A percentile compares a stretch with the other conserved stretches of the same genome.
Evolutionary conservation across 2,329 filamentous ascomycete species (phyloP).

Genomic region (Sclerotinia trifoliorum): DNA sequence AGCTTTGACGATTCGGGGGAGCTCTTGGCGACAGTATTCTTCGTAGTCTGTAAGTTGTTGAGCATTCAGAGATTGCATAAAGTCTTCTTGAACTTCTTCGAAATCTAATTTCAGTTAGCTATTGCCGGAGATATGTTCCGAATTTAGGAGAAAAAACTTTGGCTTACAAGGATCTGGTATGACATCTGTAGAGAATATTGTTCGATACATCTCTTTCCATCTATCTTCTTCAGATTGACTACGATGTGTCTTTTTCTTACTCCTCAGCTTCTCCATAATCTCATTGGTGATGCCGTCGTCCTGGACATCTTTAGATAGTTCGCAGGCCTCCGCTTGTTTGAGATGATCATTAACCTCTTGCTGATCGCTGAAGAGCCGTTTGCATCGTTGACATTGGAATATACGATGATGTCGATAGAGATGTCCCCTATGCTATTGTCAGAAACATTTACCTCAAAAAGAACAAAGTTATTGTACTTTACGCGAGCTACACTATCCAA

Average conservation of each 20-base stretch:
- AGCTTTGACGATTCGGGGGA: too few relatives aligned
- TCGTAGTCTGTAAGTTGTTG: too few relatives aligned
- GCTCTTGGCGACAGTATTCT: too few relatives aligned
- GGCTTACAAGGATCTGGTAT: too few relatives aligned
- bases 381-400: slow-evolving; percentile 27
- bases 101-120: too few relatives aligned
- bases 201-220: slow-evolving; percentile 26
- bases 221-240: slow-evolving; percentile 25
- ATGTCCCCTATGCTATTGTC: slow-evolving; percentile 21
- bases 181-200: slow-evolving; percentile 21
- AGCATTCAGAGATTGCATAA: too few relatives aligned
- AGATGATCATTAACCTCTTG: slow-evolving; percentile 19
- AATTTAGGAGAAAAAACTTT: too few relatives aligned
- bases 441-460: too few relatives aligned
- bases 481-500: slow-evolving; percentile 23
- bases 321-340: too few relatives aligned
- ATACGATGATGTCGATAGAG: slow-evolving; percentile 25
- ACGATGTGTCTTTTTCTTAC: slow-evolving; percentile 25
- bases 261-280: slow-evolving; percentile 18
- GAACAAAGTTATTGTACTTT: slow-evolving; percentile 24
- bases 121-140: too few relatives aligned
- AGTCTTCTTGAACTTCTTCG: too few relatives aligned
- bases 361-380: slow-evolving; percentile 15
- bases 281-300: background rate
- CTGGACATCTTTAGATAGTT: too few relatives aligned